Conservation (phyloP, 176 grass and related monocot species). For the Avena eriantha region DNA sequence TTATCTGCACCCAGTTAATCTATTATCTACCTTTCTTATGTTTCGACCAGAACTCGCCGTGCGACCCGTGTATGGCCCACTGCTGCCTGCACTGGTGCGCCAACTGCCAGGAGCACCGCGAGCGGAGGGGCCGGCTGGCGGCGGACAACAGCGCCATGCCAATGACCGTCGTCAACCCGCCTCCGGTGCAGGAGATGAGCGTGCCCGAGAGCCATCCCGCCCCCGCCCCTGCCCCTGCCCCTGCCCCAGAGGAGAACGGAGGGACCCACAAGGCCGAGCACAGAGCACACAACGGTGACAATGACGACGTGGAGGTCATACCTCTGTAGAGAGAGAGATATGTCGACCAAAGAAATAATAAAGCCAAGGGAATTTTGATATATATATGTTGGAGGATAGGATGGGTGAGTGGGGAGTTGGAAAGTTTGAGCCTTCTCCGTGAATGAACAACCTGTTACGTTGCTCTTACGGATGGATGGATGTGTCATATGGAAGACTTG, state of each 20-base stretch:
- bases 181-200: constrained; percentile 82
- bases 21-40: not conserved
- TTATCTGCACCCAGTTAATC: not conserved
- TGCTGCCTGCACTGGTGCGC: constrained; percentile 97
- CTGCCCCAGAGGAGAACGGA: constrained; percentile 35
- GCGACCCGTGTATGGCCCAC: constrained; percentile 87
- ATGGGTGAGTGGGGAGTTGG: not conserved
- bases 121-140: constrained; percentile 76
- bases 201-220: constrained; percentile 36
- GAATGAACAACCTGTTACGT: not conserved
- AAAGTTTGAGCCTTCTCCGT: not conserved
- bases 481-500: not conserved
- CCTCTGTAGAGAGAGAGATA: constrained; percentile 55
- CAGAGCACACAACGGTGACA: constrained; percentile 36
- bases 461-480: not conserved
- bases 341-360: not conserved
- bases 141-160: constrained; percentile 62
- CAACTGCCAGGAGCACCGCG: constrained; percentile 92
- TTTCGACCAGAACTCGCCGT: constrained; percentile 76
- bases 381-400: constrained; percentile 16
- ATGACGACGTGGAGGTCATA: constrained; percentile 69
- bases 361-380: not conserved
- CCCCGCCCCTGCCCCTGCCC: too few relatives aligned
- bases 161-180: constrained; percentile 93
- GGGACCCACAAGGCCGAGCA: constrained; percentile 25